Conservation (phyloP, 2,329 filamentous ascomycete species). For the Xylaria sp. region DNA sequence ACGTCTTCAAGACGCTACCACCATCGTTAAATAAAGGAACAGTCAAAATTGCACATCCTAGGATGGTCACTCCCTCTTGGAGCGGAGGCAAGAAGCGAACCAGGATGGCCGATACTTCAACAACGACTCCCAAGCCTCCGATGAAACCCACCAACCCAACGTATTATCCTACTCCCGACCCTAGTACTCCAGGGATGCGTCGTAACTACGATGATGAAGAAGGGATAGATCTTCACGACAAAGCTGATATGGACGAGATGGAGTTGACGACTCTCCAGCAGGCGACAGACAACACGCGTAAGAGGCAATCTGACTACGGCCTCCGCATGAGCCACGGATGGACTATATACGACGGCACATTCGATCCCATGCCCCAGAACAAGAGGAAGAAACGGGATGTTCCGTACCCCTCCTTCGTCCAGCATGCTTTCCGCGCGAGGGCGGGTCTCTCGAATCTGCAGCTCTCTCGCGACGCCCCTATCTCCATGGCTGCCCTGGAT, state of each 20-base stretch:
- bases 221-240: no score
- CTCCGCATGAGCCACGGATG: slow-evolving; percentile 34
- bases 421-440: slow-evolving; percentile 26
- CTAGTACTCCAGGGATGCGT: no score
- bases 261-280: background rate
- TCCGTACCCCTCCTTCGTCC: slow-evolving; percentile 29
- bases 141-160: no score
- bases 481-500: slow-evolving; percentile 32
- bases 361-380: slow-evolving; percentile 25
- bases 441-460: slow-evolving; percentile 36
- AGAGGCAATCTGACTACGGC: slow-evolving; percentile 20
- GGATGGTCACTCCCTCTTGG: background rate
- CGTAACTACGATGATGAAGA: no score
- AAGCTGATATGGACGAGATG: no score
- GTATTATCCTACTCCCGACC: no score
- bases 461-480: slow-evolving; percentile 31
- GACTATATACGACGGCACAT: slow-evolving; percentile 37
- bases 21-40: background rate
- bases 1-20: slow-evolving; percentile 47
- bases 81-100: no score
- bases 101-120: no score
- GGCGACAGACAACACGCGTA: background rate
- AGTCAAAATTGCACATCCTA: background rate
- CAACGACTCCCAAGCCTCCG: no score
- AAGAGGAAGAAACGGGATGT: slow-evolving; percentile 34